Base-by-base conservation (phyloP, 306 rosid species). In the Casuarina equisetifolia region DNA sequence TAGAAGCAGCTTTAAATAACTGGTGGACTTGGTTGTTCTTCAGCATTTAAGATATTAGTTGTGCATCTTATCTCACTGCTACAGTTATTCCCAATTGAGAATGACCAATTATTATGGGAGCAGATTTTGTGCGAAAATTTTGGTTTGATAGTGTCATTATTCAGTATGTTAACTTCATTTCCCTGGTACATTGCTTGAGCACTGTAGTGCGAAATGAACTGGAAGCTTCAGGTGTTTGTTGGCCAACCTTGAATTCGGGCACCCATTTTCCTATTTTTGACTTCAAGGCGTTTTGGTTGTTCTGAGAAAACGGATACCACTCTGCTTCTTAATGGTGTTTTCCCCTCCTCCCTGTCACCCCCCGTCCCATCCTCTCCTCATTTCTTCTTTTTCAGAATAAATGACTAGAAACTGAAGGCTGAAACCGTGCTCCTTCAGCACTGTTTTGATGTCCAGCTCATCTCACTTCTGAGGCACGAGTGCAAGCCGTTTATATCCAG, bases 191-290 rank as follows among this genome's bases (percentile, higher is more conserved):
- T 73, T 70, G 86, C 54, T 69, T 82, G 57, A 46, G 39, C 72
- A 57, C 55, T 74, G 69, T 3, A 45, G 74, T 72, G 66, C 38
- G 79, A 69, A 57, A 39, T 81, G 40, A 59, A 80, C 74, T 78
- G 80, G 45, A 80, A 79, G 76, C 67, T 80, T 73, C 64, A 59
- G 64, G 70, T 71, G 84, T 88, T 89, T 84, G 92, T 88, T 85
- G 91, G 82, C 86, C 93, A 82, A 89, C 84, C 79, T 9, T 63
- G 70, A 70, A 73, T 82, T 76, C 82, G 57, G 81, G 69, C 55
- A 20, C 48, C 59, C 73, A 42, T 43, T 51, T 20, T 74, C 74
- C 43, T 15, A 20, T 12, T 39, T 15, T 43, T 78, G 48, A 40
- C 35, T 42, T 69, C 51, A 66, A 19, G 17, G 32, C 39, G 6